Conservation (phyloP, 306 rosid genomes). For the Senna tora region DNA sequence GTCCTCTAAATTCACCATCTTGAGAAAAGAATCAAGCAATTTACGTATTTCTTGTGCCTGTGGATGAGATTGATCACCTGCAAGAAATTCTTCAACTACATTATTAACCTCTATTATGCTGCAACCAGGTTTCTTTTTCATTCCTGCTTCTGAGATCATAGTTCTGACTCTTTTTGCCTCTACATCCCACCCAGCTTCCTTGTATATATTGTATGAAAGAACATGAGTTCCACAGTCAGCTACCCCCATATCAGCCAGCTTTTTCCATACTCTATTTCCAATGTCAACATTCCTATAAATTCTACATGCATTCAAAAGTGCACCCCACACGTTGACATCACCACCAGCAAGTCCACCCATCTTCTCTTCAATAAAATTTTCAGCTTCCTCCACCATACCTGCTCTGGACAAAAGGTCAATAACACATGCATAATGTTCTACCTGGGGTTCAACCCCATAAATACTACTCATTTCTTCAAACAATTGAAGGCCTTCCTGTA, state of each 20-base stretch:
- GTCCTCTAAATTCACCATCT: conserved; percentile 35
- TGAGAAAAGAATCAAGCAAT: conserved; percentile 58
- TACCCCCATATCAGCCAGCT: conserved; percentile 57
- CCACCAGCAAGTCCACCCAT: conserved; percentile 66
- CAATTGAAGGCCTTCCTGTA: conserved; percentile 6
- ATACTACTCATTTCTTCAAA: conserved; percentile 16
- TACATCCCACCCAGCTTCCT: conserved; percentile 75
- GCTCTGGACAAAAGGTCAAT: conserved; percentile 25
- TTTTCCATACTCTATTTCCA: conserved; percentile 72
- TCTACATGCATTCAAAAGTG: conserved; percentile 77
- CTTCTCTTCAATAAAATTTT: conserved; percentile 72
- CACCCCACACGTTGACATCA: conserved; percentile 82
- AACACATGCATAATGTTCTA: conserved; percentile 50
- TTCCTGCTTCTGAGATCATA: conserved; percentile 54
- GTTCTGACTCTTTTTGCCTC: conserved; percentile 73
- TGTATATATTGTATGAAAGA: conserved; percentile 70
- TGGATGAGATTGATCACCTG: conserved; percentile 77
- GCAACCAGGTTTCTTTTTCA: conserved; percentile 79
- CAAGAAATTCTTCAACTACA: conserved; percentile 74
- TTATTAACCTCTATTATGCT: conserved; percentile 77
- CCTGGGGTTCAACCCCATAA: conserved; percentile 35
- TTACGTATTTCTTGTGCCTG: conserved; percentile 59
- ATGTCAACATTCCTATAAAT: conserved; percentile 60
- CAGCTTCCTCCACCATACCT: conserved; percentile 38
- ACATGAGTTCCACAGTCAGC: conserved; percentile 71